Conservation (phyloP, 305 asterid species). For the Fraxinus greggii region DNA sequence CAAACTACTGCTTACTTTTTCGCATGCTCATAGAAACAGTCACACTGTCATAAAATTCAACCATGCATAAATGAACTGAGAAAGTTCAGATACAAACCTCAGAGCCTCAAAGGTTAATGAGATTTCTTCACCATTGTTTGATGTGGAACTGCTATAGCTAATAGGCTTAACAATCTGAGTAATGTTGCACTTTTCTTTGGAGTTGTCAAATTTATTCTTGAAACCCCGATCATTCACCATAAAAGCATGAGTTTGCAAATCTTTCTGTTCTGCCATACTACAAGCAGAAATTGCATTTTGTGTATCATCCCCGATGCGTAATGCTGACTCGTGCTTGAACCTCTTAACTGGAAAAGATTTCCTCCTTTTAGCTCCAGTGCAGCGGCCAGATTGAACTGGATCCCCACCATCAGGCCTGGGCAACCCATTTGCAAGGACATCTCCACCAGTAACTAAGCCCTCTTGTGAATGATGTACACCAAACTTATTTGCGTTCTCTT, state of each 20-base stretch:
- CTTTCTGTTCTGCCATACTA: constrained; percentile 30
- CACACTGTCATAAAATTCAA: background rate
- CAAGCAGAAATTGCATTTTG: constrained; percentile 30
- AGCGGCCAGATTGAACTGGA: constrained; percentile 49
- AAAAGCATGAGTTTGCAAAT: constrained; percentile 36
- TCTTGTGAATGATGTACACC: constrained; percentile 32
- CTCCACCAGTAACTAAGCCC: constrained; percentile 30
- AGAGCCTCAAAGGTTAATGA: constrained; percentile 68
- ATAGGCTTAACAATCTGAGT: constrained; percentile 70
- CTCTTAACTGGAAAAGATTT: constrained; percentile 87
- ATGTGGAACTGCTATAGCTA: constrained; percentile 48
- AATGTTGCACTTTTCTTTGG: constrained; percentile 52
- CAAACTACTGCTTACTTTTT: constrained; percentile 6
- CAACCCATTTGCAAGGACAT: constrained; percentile 35
- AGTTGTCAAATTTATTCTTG: constrained; percentile 43
- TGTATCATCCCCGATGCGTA: constrained; percentile 29
- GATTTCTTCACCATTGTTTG: constrained; percentile 60
- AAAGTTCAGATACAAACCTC: constrained; percentile 54
- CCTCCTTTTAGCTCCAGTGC: constrained; percentile 75
- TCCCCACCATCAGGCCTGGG: constrained; percentile 38
- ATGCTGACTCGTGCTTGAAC: constrained; percentile 53
- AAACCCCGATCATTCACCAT: constrained; percentile 30
- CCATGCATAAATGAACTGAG: constrained; percentile 13
- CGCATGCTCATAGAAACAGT: constrained; percentile 5
- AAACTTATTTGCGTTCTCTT: constrained; percentile 28